A percentile compares a stretch with the other conserved stretches of the same genome.
Conservation (phyloP, 371 early-diverging fungal genomes). For the Gilbertella persicaria region DNA sequence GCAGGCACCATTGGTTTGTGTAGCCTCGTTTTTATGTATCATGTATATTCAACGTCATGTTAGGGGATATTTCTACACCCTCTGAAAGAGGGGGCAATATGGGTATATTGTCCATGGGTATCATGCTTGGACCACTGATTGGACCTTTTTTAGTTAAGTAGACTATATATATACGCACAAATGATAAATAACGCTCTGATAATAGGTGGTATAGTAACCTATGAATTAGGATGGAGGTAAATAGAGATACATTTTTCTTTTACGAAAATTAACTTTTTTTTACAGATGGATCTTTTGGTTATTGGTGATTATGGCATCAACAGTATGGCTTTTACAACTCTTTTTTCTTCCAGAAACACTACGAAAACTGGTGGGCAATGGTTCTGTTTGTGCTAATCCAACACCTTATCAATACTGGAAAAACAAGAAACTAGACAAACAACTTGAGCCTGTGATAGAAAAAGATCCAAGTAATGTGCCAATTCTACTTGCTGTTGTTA, state of each 20-base stretch:
- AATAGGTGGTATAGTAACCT: slow-evolving; percentile 33
- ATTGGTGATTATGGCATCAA: slow-evolving; percentile 48
- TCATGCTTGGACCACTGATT: slow-evolving; percentile 25
- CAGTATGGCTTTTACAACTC: slow-evolving; percentile 45
- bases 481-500: no score
- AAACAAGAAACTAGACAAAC: background rate
- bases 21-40: no score
- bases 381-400: slow-evolving; percentile 29
- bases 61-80: slow-evolving; percentile 58
- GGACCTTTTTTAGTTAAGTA: slow-evolving; percentile 48
- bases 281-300: slow-evolving; percentile 61
- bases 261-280: background rate
- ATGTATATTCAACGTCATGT: background rate
- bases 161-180: background rate
- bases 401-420: slow-evolving; percentile 24
- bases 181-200: background rate
- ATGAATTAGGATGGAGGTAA: slow-evolving; percentile 38
- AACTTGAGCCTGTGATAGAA: background rate
- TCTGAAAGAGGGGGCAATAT: slow-evolving; percentile 67
- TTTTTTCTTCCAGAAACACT: slow-evolving; percentile 68
- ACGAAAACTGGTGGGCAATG: slow-evolving; percentile 39
- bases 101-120: slow-evolving; percentile 55
- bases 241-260: background rate
- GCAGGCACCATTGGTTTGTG: slow-evolving; percentile 62
- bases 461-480: background rate